These are phyloP conservation scores for Lepidium africanum DNA, from an alignment of 345 rosid genomes.

Conservation along the genomic window DNA sequence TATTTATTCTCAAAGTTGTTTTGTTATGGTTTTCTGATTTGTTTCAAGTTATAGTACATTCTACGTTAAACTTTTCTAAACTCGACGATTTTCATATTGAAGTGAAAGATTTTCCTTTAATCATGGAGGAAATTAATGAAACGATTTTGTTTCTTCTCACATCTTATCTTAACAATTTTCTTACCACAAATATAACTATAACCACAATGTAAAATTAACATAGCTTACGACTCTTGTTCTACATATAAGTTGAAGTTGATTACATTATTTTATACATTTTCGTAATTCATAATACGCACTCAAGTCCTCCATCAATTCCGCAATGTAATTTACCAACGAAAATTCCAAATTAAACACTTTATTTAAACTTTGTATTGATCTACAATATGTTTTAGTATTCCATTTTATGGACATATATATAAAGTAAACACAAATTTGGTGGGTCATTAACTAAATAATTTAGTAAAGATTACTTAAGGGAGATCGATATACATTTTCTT, in stretches of 20 bases:
- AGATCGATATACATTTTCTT: not conserved
- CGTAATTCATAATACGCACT: not conserved
- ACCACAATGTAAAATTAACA: slow-evolving; percentile 1
- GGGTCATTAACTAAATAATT: not conserved
- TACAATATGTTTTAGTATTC: not conserved
- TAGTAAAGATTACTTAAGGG: not conserved
- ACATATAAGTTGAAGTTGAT: not conserved
- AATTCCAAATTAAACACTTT: not conserved
- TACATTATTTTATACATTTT: not conserved
- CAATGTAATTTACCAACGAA: slow-evolving; percentile 5
- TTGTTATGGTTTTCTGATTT: not conserved
- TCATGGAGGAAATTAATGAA: slow-evolving; percentile 14
- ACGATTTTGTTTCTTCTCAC: not conserved
- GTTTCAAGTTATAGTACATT: not conserved
- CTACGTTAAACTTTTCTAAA: not conserved
- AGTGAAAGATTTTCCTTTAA: slow-evolving; percentile 1
- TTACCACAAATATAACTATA: not conserved
- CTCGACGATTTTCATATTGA: not conserved
- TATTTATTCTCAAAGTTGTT: not conserved
- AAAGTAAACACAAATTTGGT: not conserved
- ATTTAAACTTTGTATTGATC: not conserved
- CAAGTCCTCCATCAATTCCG: not conserved
- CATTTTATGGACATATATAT: not conserved
- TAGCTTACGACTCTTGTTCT: not conserved
- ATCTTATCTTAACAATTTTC: not conserved